A percentile compares a stretch with the other conserved stretches of the same genome.
Conservation (phyloP, 306 rosid species). For the Casuarina cunninghamiana region DNA sequence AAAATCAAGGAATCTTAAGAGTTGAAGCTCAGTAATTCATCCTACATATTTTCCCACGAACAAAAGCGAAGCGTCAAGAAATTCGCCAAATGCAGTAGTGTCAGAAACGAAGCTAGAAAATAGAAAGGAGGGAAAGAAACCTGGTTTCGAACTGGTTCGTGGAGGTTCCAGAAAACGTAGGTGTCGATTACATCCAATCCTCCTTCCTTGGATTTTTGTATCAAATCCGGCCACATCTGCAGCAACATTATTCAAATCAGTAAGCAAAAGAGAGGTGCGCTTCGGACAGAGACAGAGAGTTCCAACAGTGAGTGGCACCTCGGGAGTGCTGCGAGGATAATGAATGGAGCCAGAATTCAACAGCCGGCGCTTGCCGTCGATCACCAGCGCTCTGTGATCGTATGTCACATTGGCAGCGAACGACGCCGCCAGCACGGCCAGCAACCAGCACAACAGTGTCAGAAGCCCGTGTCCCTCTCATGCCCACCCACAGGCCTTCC, state of each 20-base stretch:
- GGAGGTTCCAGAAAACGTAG: conserved; percentile 89
- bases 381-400: conserved; percentile 83
- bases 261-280: neutral
- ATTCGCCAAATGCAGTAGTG: conserved; percentile 15
- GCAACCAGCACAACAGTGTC: conserved; percentile 34
- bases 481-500: conserved; percentile 15
- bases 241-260: conserved; percentile 18
- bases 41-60: no score
- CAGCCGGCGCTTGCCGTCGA: conserved; percentile 78
- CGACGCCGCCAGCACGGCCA: conserved; percentile 39
- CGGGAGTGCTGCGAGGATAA: conserved; percentile 94
- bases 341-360: conserved; percentile 92
- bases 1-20: neutral
- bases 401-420: conserved; percentile 65
- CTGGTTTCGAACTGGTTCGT: conserved; percentile 81
- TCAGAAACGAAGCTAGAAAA: neutral
- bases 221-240: conserved; percentile 97
- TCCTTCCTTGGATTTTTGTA: conserved; percentile 89
- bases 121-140: conserved; percentile 33
- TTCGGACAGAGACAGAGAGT: conserved; percentile 1
- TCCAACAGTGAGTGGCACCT: conserved; percentile 31
- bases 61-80: no score
- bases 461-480: conserved; percentile 43
- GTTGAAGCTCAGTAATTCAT: no score
- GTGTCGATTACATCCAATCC: conserved; percentile 95